These are phyloP conservation scores for Pleurotus salmoneostramineus DNA, from an alignment of 768 basidiomycete species.

Conservation along the genomic window DNA sequence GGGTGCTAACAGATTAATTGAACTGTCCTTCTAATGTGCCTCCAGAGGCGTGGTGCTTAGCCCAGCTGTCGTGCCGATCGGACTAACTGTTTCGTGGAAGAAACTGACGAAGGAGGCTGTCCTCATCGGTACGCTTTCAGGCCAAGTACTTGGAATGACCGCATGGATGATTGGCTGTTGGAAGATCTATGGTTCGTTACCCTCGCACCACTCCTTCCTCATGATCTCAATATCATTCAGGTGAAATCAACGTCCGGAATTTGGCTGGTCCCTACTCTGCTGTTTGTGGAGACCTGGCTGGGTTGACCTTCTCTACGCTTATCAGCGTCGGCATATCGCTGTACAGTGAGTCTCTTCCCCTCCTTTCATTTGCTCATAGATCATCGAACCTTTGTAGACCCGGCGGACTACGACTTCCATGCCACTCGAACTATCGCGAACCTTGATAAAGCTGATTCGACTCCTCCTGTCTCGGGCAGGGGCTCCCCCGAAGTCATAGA, in stretches of 20 bases:
- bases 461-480: background rate
- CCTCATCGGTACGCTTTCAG: conserved; percentile 34
- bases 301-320: conserved; percentile 32
- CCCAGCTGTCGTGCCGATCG: conserved; percentile 48
- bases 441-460: conserved; percentile 16
- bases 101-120: conserved; percentile 38
- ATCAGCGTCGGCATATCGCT: conserved; percentile 30
- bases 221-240: conserved; percentile 13
- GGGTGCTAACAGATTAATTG: conserved; percentile 6
- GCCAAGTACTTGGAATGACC: conserved; percentile 37
- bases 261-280: conserved; percentile 36
- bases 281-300: conserved; percentile 32
- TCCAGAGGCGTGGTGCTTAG: conserved; percentile 43
- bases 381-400: conserved; percentile 14
- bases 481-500: background rate
- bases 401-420: conserved; percentile 33
- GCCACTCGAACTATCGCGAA: conserved; percentile 29
- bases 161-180: conserved; percentile 51
- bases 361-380: no score
- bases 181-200: conserved; percentile 38
- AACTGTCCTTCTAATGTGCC: background rate
- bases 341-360: conserved; percentile 18
- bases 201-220: background rate
- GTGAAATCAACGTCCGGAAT: conserved; percentile 29
- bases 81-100: conserved; percentile 41